phyloP scores from a whole-genome alignment of 202 grass and related monocot genomes.

The Panicum hallii region DNA sequence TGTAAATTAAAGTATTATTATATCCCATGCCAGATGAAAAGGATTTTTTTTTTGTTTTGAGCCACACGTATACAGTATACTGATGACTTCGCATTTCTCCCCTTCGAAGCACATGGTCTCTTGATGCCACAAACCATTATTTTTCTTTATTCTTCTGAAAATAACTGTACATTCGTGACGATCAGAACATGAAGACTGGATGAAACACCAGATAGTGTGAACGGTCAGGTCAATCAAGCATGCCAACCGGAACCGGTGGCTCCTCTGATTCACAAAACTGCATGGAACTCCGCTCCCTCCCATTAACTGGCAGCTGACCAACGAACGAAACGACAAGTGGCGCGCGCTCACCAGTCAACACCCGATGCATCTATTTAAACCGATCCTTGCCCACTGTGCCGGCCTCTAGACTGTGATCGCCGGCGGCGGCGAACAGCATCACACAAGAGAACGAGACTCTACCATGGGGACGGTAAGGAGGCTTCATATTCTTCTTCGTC shows the following conservation, averaged over 20 bases:
- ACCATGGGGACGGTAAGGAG: slow-evolving; percentile 34
- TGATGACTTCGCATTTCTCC: not conserved
- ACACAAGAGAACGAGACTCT: not conserved
- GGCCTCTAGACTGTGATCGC: not conserved
- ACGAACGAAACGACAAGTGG: not conserved
- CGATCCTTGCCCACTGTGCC: not conserved
- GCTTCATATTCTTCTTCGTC: not conserved
- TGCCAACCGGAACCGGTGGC: not conserved
- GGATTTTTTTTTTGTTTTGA: too few relatives aligned
- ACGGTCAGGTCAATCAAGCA: not conserved
- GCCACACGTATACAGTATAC: not conserved
- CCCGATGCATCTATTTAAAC: slow-evolving; percentile 31
- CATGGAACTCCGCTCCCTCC: slow-evolving; percentile 29
- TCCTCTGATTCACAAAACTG: slow-evolving; percentile 28
- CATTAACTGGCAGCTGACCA: slow-evolving; percentile 34
- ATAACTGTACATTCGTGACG: not conserved
- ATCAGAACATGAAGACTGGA: not conserved
- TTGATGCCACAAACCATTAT: not conserved
- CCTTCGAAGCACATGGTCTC: not conserved
- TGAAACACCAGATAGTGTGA: not conserved
- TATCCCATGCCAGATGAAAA: not conserved
- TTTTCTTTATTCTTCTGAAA: not conserved
- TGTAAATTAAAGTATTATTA: too few relatives aligned
- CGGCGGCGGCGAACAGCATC: not conserved
- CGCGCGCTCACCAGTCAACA: not conserved